These are phyloP conservation scores for Protomyces inouyei DNA, from an alignment of 1,139 yeast genomes.

Conservation along the genomic window DNA sequence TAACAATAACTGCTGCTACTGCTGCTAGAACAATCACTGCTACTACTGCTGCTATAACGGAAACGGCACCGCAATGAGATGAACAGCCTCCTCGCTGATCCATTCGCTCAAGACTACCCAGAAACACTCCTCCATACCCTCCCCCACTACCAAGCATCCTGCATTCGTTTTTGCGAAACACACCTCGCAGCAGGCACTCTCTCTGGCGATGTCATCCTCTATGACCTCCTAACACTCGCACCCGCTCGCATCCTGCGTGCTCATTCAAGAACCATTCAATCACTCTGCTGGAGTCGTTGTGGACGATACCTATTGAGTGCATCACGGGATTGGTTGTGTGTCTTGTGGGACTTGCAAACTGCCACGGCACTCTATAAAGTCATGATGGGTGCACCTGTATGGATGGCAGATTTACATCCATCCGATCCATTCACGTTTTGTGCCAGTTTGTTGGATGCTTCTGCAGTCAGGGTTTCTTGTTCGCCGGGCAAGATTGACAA, in stretches of 20 bases:
- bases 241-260: slow-evolving; percentile 53
- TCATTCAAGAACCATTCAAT: slow-evolving; percentile 71
- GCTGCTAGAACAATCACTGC: not conserved
- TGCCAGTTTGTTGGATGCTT: slow-evolving; percentile 44
- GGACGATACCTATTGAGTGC: slow-evolving; percentile 68
- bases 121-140: slow-evolving; percentile 69
- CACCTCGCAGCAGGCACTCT: slow-evolving; percentile 80
- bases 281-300: slow-evolving; percentile 67
- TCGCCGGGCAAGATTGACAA: slow-evolving; percentile 33
- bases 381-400: slow-evolving; percentile 63
- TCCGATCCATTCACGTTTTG: slow-evolving; percentile 50
- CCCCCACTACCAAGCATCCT: slow-evolving; percentile 66
- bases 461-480: slow-evolving; percentile 38
- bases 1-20: not conserved
- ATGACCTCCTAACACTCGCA: slow-evolving; percentile 67
- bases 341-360: slow-evolving; percentile 68
- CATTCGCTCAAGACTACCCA: slow-evolving; percentile 90
- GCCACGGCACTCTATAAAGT: slow-evolving; percentile 47
- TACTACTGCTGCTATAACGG: not conserved
- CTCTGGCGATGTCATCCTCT: slow-evolving; percentile 72
- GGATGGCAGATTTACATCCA: slow-evolving; percentile 65
- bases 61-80: slow-evolving; percentile 38
- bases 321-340: slow-evolving; percentile 80
- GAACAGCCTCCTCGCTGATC: slow-evolving; percentile 87
- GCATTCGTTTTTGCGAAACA: slow-evolving; percentile 71